Evolutionary conservation across 441 rosid species (phyloP).

Genomic region (Corymbia calophylla): DNA sequence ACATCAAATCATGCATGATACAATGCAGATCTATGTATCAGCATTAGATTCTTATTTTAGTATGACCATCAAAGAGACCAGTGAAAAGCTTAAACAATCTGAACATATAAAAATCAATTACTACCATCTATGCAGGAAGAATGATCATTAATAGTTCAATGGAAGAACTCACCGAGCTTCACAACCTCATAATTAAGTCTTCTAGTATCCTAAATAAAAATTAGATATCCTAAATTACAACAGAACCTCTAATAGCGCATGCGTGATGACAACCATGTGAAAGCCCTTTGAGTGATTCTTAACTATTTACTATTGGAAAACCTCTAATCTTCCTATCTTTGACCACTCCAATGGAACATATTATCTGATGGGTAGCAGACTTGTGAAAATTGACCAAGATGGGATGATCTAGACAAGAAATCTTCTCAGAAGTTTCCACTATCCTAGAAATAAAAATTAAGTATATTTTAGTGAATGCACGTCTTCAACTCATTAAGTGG

Average conservation of each 20-base stretch:
- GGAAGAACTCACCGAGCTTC: neutral
- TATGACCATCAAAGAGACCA: neutral
- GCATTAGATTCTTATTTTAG: neutral
- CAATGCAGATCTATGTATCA: neutral
- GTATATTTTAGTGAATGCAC: neutral
- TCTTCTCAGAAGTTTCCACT: neutral
- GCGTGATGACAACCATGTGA: neutral
- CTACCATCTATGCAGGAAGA: neutral
- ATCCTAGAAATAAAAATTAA: neutral
- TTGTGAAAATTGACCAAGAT: neutral
- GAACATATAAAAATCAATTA: neutral
- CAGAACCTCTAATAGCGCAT: neutral
- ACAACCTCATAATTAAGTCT: neutral
- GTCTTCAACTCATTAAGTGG: neutral
- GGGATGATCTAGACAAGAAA: neutral
- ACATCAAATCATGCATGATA: neutral
- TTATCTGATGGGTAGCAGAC: neutral
- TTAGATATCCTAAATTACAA: neutral
- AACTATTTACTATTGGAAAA: neutral
- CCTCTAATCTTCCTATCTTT: neutral
- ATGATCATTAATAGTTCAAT: neutral
- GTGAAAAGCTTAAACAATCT: neutral
- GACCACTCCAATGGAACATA: neutral
- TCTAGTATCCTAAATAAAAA: neutral
- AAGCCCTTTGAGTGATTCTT: neutral